phyloP scores from a whole-genome alignment of 441 rosid genomes.

The Bocquillonia castaneifolia region DNA sequence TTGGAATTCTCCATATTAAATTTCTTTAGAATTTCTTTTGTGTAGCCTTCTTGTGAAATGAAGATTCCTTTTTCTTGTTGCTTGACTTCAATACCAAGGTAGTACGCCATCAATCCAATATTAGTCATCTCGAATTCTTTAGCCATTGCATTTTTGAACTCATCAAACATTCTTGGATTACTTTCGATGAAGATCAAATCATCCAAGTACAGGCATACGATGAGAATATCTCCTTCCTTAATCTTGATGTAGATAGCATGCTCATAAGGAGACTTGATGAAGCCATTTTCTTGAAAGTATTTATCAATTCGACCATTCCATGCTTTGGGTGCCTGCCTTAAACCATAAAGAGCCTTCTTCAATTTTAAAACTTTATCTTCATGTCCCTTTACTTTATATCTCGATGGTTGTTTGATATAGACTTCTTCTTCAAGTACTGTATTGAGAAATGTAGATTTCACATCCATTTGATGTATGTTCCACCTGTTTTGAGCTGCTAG shows the following conservation, averaged over 20 bases:
- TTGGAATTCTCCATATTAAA: not conserved
- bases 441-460: not conserved
- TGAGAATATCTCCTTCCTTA: not conserved
- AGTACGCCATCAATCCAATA: not conserved
- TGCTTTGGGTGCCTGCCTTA: not conserved
- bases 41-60: not conserved
- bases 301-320: slow-evolving; percentile 1
- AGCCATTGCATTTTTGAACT: not conserved
- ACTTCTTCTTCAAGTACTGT: not conserved
- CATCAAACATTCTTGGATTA: not conserved
- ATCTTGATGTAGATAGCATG: slow-evolving; percentile 6
- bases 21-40: not conserved
- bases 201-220: slow-evolving; percentile 8
- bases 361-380: not conserved
- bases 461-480: slow-evolving; percentile 6
- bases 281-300: slow-evolving; percentile 3
- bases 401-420: not conserved
- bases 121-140: not conserved
- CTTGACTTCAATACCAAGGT: not conserved
- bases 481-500: not conserved
- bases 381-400: not conserved
- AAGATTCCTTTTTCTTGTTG: not conserved
- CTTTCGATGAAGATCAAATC: slow-evolving; percentile 3
- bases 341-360: not conserved
- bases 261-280: not conserved